These are phyloP conservation scores for Suhomyces prunicola DNA, from an alignment of 805 yeast genomes.

Conservation along the genomic window DNA sequence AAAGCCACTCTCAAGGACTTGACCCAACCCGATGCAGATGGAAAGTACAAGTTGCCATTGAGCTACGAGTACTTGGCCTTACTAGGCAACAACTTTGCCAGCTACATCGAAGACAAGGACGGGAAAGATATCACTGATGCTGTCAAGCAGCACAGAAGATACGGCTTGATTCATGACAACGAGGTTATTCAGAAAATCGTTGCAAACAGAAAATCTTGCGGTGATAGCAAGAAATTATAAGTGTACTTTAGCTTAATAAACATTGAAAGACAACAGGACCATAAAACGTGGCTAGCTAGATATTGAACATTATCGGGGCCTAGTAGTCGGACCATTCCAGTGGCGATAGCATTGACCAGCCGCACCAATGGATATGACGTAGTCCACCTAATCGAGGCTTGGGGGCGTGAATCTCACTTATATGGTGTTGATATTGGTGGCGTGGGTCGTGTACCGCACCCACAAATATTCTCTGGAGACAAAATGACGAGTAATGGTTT, in stretches of 20 bases:
- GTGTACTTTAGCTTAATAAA: not conserved
- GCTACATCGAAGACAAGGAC: slow-evolving; percentile 34
- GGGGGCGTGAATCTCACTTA: too few species aligned
- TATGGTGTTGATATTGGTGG: too few species aligned
- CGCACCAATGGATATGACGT: too few species aligned
- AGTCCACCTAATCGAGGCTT: too few species aligned
- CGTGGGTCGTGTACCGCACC: too few species aligned
- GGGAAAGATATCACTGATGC: slow-evolving; percentile 36
- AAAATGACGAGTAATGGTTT: not conserved
- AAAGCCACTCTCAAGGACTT: slow-evolving; percentile 36
- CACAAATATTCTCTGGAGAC: too few species aligned
- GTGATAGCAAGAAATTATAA: slow-evolving; percentile 1
- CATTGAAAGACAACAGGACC: too few species aligned
- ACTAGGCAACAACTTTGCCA: slow-evolving; percentile 48
- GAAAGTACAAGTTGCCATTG: slow-evolving; percentile 44
- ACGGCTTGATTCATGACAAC: slow-evolving; percentile 55
- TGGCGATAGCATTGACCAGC: too few species aligned
- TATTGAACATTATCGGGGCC: too few species aligned
- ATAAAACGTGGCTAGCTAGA: too few species aligned
- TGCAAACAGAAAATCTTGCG: slow-evolving; percentile 30
- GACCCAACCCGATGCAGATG: slow-evolving; percentile 22
- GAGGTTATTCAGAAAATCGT: slow-evolving; percentile 39
- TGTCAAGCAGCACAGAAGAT: slow-evolving; percentile 64
- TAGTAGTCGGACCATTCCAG: too few species aligned
- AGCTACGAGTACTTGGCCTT: slow-evolving; percentile 54